These are phyloP conservation scores for Penicillium dipodomyicola DNA, from an alignment of 495 filamentous ascomycete species.

Conservation along the genomic window DNA sequence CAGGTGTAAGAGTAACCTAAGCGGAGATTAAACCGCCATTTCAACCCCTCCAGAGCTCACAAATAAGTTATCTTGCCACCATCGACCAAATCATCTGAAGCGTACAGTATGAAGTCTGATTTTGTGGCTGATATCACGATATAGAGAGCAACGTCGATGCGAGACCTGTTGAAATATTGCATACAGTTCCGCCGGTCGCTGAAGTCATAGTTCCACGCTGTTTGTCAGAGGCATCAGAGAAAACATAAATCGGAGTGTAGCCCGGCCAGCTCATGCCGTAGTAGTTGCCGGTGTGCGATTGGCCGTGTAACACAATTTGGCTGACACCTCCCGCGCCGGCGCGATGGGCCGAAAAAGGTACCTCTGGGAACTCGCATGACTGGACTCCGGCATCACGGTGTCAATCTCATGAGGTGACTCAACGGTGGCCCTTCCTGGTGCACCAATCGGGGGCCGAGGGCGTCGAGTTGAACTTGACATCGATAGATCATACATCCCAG, in stretches of 20 bases:
- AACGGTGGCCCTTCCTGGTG: no score
- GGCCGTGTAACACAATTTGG: slow-evolving; percentile 47
- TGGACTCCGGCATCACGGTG: slow-evolving; percentile 18
- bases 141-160: slow-evolving; percentile 44
- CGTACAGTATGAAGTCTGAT: slow-evolving; percentile 8
- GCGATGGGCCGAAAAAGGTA: slow-evolving; percentile 31
- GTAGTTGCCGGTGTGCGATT: slow-evolving; percentile 41
- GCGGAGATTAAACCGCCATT: no score
- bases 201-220: slow-evolving; percentile 44
- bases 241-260: slow-evolving; percentile 47
- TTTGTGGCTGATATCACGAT: slow-evolving; percentile 25
- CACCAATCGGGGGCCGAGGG: no score
- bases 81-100: no score
- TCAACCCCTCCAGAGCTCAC: no score
- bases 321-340: slow-evolving; percentile 44
- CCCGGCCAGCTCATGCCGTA: slow-evolving; percentile 48
- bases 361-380: slow-evolving; percentile 28
- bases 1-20: no score
- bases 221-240: slow-evolving; percentile 40
- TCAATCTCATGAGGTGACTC: background rate
- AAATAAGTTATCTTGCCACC: no score
- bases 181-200: slow-evolving; percentile 41
- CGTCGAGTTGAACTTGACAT: background rate
- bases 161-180: slow-evolving; percentile 38
- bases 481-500: background rate